Evolutionary conservation across 1,284 basidiomycete genomes (phyloP).

Genomic region (Ustilago tritici): DNA sequence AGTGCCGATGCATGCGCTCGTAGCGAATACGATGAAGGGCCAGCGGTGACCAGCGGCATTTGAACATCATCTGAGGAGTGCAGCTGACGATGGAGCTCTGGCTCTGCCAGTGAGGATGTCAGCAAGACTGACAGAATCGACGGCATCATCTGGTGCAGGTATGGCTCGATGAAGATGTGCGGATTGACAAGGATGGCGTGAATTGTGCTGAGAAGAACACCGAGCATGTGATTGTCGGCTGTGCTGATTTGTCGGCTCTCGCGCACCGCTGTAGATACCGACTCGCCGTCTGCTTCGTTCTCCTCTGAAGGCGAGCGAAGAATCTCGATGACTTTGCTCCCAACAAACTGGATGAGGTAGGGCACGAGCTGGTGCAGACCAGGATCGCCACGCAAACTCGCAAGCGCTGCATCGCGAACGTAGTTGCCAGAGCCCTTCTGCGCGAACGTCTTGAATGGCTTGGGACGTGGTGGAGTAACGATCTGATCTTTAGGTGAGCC

Average conservation of each 20-base stretch:
- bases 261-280: slow-evolving; percentile 24
- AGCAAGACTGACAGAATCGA: slow-evolving; percentile 90
- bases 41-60: slow-evolving; percentile 39
- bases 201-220: slow-evolving; percentile 61
- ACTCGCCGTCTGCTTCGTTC: slow-evolving; percentile 8
- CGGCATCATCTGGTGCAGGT: slow-evolving; percentile 96
- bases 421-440: slow-evolving; percentile 60
- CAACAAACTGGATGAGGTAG: slow-evolving; percentile 94
- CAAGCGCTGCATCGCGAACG: slow-evolving; percentile 81
- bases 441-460: slow-evolving; percentile 53
- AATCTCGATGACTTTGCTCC: slow-evolving; percentile 75
- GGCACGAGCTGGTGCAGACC: slow-evolving; percentile 93
- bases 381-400: slow-evolving; percentile 87
- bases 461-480: slow-evolving; percentile 46
- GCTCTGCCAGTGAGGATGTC: slow-evolving; percentile 78
- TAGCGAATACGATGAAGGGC: slow-evolving; percentile 42
- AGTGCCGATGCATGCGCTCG: slow-evolving; percentile 74
- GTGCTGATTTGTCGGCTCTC: slow-evolving; percentile 36
- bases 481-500: slow-evolving; percentile 35
- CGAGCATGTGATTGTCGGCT: slow-evolving; percentile 55
- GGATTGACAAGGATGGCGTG: slow-evolving; percentile 73
- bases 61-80: slow-evolving; percentile 21
- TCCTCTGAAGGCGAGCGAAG: slow-evolving; percentile 66
- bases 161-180: slow-evolving; percentile 91
- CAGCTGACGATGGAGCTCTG: slow-evolving; percentile 31